Percentiles rank a stretch among this genome's conserved stretches.
phyloP scores from a whole-genome alignment of 1,284 basidiomycete genomes.

The Boletus sp. region DNA sequence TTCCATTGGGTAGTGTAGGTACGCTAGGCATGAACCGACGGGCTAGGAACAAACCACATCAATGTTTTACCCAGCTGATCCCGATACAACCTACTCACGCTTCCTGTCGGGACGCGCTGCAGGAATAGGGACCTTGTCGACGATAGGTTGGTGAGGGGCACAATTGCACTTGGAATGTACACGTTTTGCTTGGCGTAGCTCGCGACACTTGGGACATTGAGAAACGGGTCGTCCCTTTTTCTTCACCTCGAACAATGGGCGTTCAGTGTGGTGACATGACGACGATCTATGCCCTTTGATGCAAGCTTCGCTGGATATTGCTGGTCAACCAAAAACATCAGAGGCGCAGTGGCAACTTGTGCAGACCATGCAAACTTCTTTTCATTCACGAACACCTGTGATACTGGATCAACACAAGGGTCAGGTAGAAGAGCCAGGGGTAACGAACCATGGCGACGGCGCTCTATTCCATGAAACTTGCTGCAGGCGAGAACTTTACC shows the following conservation, averaged over 20 bases:
- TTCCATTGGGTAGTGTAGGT: conserved; percentile 65
- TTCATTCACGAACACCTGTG: conserved; percentile 74
- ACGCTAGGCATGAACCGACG: conserved; percentile 60
- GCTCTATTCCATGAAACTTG: conserved; percentile 22
- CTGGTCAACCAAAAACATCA: conserved; percentile 6
- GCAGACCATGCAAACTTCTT: conserved; percentile 83
- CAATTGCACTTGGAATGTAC: conserved; percentile 79
- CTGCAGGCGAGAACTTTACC: background rate
- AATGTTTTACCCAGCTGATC: conserved; percentile 1
- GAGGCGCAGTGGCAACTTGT: background rate
- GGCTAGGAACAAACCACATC: conserved; percentile 40
- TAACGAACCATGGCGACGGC: conserved; percentile 29
- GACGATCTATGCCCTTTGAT: conserved; percentile 90
- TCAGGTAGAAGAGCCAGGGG: background rate
- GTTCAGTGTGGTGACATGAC: conserved; percentile 77
- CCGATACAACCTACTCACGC: conserved; percentile 45
- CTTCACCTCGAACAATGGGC: conserved; percentile 85
- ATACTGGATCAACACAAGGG: background rate
- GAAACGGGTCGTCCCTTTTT: conserved; percentile 86
- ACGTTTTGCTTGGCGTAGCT: conserved; percentile 72
- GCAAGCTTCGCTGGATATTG: conserved; percentile 69
- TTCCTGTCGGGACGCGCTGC: conserved; percentile 50
- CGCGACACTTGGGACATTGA: conserved; percentile 79
- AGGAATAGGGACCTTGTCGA: conserved; percentile 43
- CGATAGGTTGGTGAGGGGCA: conserved; percentile 41